These are phyloP conservation scores for Mycena olivaceomarginata DNA, from an alignment of 768 basidiomycete genomes.

Conservation along the genomic window DNA sequence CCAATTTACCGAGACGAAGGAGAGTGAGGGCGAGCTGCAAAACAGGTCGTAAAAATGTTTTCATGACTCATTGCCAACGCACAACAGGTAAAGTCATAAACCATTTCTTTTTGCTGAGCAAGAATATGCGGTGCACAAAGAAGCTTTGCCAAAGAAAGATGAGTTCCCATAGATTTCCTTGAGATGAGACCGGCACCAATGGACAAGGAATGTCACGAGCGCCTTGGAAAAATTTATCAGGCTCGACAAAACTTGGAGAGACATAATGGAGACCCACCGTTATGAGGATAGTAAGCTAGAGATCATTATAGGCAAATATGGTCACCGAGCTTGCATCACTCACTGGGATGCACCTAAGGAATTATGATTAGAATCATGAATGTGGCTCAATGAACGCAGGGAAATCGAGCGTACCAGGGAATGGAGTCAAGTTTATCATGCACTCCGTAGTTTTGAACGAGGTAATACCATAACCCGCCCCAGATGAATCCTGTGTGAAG, in stretches of 20 bases:
- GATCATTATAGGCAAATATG: slow-evolving; percentile 18
- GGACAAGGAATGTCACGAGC: slow-evolving; percentile 63
- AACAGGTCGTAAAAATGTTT: neutral
- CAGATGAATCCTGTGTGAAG: slow-evolving; percentile 57
- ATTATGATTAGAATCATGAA: neutral
- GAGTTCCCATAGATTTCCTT: neutral
- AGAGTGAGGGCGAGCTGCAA: slow-evolving; percentile 45
- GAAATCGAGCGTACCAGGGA: slow-evolving; percentile 48
- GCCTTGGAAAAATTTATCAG: slow-evolving; percentile 49
- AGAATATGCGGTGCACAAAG: slow-evolving; percentile 58
- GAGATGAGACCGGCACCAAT: slow-evolving; percentile 54
- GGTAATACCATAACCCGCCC: slow-evolving; percentile 55
- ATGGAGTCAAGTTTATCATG: slow-evolving; percentile 50
- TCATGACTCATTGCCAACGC: neutral
- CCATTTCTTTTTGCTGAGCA: slow-evolving; percentile 52
- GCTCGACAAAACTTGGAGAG: neutral
- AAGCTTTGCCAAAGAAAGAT: slow-evolving; percentile 49
- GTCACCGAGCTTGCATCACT: neutral
- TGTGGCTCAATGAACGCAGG: neutral
- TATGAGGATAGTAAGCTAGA: slow-evolving; percentile 46
- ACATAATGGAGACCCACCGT: slow-evolving; percentile 46
- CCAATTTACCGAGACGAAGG: slow-evolving; percentile 47
- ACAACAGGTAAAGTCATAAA: slow-evolving; percentile 49
- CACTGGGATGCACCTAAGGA: slow-evolving; percentile 32
- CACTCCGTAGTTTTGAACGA: slow-evolving; percentile 54